Evolutionary conservation across 805 yeast species (phyloP).

Genomic region (Candida odintsovae): DNA sequence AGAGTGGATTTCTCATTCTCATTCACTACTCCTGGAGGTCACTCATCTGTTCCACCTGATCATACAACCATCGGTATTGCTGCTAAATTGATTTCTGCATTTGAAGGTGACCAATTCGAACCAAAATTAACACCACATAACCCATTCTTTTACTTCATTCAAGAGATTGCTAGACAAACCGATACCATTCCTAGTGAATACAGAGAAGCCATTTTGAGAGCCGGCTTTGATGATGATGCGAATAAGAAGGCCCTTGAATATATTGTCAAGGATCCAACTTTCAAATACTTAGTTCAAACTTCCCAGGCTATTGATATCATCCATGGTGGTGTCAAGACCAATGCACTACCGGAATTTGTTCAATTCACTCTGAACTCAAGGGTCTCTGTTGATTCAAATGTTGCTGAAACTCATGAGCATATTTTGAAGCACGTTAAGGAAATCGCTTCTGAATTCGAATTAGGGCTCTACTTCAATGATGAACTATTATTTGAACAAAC

Average conservation of each 20-base stretch:
- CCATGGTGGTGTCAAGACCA: constrained; percentile 68
- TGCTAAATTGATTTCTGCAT: constrained; percentile 45
- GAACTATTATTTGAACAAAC: constrained; percentile 16
- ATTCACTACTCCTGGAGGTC: constrained; percentile 67
- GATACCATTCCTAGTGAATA: constrained; percentile 21
- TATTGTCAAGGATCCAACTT: constrained; percentile 9
- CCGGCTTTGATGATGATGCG: constrained; percentile 30
- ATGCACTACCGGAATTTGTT: constrained; percentile 63
- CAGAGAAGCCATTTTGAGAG: constrained; percentile 28
- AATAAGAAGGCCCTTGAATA: constrained; percentile 29
- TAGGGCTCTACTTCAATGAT: constrained; percentile 16
- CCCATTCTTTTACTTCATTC: constrained; percentile 53
- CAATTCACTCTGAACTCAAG: constrained; percentile 56
- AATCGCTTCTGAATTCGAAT: constrained; percentile 17
- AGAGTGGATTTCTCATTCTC: constrained; percentile 34
- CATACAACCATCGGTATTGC: constrained; percentile 77
- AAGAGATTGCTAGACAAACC: constrained; percentile 52
- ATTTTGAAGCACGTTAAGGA: constrained; percentile 10
- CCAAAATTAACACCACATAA: constrained; percentile 46
- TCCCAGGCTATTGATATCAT: constrained; percentile 30
- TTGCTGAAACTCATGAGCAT: constrained; percentile 29
- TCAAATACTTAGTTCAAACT: constrained; percentile 14
- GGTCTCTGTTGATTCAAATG: constrained; percentile 50
- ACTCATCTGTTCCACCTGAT: constrained; percentile 74
- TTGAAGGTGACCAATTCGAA: constrained; percentile 48